Percentiles rank a stretch among this genome's conserved stretches.
These are phyloP conservation scores for Aureobasidium sp. DNA, from an alignment of 2,329 filamentous ascomycete genomes.

Conservation along the genomic window DNA sequence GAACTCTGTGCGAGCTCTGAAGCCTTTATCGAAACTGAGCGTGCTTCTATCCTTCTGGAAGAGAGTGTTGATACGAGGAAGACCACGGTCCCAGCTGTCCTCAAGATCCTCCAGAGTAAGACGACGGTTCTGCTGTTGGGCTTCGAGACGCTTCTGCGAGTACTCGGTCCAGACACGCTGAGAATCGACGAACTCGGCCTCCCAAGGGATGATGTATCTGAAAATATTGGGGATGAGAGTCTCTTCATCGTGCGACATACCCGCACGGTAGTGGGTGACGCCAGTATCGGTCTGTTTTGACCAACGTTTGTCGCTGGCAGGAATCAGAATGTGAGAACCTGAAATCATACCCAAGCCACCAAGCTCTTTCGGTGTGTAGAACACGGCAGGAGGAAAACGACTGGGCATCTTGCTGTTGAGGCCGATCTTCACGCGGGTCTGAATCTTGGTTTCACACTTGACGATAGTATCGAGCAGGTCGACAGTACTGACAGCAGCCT, in stretches of 20 bases:
- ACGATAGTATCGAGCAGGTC: constrained; percentile 97
- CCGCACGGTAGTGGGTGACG: constrained; percentile 95
- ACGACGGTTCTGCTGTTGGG: constrained; percentile 96
- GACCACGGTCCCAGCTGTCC: constrained; percentile 97
- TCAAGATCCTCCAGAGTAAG: constrained; percentile 96
- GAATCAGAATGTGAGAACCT: constrained; percentile 97
- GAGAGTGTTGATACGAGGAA: constrained; percentile 97
- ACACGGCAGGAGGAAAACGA: constrained; percentile 97
- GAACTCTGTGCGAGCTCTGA: constrained; percentile 95
- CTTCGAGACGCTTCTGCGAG: constrained; percentile 96
- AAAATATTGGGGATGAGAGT: constrained; percentile 99
- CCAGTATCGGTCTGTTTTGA: constrained; percentile 98
- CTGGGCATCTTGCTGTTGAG: constrained; percentile 99
- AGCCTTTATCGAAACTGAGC: constrained; percentile 98
- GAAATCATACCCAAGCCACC: constrained; percentile 99
- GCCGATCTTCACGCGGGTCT: constrained; percentile 98
- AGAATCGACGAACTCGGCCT: constrained; percentile 98
- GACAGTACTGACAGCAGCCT: constrained; percentile 96
- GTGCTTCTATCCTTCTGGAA: constrained; percentile 99
- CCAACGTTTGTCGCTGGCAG: constrained; percentile 98
- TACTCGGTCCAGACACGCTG: constrained; percentile 99
- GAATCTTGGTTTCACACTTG: constrained; percentile 99
- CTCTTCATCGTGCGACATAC: constrained; percentile 99
- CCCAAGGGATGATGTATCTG: constrained; percentile 99
- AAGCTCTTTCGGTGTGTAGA: constrained; percentile 98